Conservation (phyloP, 2,329 filamentous ascomycete genomes). For the Pseudocercospora ulei region DNA sequence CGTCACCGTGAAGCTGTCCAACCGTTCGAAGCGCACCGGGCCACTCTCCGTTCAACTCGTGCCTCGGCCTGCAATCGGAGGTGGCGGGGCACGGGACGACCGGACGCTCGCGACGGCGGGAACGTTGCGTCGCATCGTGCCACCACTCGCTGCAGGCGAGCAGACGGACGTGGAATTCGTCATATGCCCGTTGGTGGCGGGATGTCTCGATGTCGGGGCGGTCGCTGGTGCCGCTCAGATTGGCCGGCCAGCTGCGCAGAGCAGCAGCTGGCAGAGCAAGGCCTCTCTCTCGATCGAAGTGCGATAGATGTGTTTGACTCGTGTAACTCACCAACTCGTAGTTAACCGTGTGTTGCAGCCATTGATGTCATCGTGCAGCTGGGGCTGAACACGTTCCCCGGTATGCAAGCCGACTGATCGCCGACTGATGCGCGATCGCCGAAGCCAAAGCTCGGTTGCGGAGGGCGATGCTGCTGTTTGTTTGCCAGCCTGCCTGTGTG, state of each 20-base stretch:
- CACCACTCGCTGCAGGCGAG: slow-evolving; percentile 15
- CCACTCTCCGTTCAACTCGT: slow-evolving; percentile 18
- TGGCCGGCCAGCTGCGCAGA: neutral
- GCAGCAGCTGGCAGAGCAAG: slow-evolving; percentile 7
- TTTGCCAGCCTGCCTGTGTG: too few species aligned
- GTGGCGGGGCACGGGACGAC: slow-evolving; percentile 13
- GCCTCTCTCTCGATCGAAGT: slow-evolving; percentile 3
- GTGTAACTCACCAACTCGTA: too few species aligned
- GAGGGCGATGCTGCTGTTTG: too few species aligned
- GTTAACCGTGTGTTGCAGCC: too few species aligned
- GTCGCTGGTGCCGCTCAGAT: slow-evolving; percentile 16
- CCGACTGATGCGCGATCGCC: too few species aligned
- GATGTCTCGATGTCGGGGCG: slow-evolving; percentile 19
- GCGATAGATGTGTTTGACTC: too few species aligned
- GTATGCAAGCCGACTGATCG: too few species aligned
- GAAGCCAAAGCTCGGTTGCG: too few species aligned
- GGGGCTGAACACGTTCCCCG: too few species aligned
- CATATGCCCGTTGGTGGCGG: slow-evolving; percentile 22
- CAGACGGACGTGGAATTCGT: slow-evolving; percentile 21
- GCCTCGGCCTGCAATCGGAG: slow-evolving; percentile 3
- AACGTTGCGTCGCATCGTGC: slow-evolving; percentile 18
- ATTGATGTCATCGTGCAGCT: too few species aligned
- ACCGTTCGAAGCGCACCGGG: slow-evolving; percentile 10
- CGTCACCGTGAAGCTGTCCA: slow-evolving; percentile 15
- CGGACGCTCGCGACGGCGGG: slow-evolving; percentile 20